Base-by-base conservation (phyloP, 441 rosid genomes). In the Biscutella laevigata region DNA sequence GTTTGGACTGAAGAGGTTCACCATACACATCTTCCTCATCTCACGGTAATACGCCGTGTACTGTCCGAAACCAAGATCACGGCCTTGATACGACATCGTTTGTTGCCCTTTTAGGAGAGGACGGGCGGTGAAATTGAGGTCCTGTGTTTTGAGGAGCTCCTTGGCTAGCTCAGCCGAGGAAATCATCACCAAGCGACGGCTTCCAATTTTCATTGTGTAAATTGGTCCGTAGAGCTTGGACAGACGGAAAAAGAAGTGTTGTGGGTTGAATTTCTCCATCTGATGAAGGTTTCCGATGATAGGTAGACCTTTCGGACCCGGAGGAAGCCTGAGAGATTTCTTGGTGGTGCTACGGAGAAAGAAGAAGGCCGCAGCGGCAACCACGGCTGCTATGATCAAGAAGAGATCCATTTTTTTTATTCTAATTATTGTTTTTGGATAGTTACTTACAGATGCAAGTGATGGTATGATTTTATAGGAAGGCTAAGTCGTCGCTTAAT, bases 211-310 rank as follows among this genome's bases (percentile, higher is more conserved):
- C 29, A 76, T 35, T 2, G 57, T 69, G 59, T 74, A 60, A 14
- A 82, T 40, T 2, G 89, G 76, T 2, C 82, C 85, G 45, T 75
- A 63, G 15, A 22, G 38, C 61, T 70, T 52, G 12, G 82, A 74
- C 6, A 82, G 78, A 22, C 71, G 42, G 62, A 68, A 64, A 12
- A 82, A 64, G 54, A 51, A 37, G 25, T 25, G 42, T 36, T 74
- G 81, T 19, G 53, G 61, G 32, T 55, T 39, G 4, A 68, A 54
- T 35, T 51, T 55, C 48, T 64, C 57, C 60, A 81, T 63, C 37
- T 77, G 84, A 66, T 69, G 81, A 15, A 82, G 50, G 73, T 79
- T 79, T 9, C 88, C 83, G 1, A 77, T 64, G 1, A 77, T 37
- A 4, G 82, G 89, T 58, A 82, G 77, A 8, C 69, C 74, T 17